Evolutionary conservation across 176 grass and related monocot species (phyloP).

Genomic region (Oryza rufipogon): DNA sequence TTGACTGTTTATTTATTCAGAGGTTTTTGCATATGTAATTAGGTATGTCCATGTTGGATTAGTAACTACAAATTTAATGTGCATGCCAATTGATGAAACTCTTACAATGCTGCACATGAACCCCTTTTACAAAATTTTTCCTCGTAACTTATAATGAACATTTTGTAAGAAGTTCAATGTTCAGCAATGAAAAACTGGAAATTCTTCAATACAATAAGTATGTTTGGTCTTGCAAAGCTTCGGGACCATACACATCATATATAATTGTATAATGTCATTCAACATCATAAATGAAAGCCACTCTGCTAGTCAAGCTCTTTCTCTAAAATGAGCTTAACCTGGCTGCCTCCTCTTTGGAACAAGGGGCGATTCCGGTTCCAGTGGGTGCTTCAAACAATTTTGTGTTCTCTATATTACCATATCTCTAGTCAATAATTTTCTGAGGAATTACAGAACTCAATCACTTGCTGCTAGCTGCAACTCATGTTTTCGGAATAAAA

Average conservation of each 20-base stretch:
- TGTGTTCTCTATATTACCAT: too few species aligned
- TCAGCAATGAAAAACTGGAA: not conserved
- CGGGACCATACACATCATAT: not conserved
- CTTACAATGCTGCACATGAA: not conserved
- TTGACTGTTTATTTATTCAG: not conserved
- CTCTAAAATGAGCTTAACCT: too few species aligned
- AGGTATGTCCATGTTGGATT: not conserved
- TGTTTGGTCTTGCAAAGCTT: not conserved
- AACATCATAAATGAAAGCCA: not conserved
- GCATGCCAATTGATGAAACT: not conserved
- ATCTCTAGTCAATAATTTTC: too few species aligned
- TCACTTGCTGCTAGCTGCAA: not conserved
- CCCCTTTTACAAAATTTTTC: not conserved
- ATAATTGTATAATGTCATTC: not conserved
- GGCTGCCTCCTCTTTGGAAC: too few species aligned
- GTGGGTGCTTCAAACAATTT: too few species aligned
- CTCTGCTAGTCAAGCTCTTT: not conserved
- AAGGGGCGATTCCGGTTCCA: too few species aligned
- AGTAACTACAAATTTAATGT: not conserved
- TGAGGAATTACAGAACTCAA: too few species aligned
- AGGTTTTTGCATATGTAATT: not conserved
- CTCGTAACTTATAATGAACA: not conserved
- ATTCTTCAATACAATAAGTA: not conserved
- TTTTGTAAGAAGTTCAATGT: not conserved
- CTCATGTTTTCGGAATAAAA: not conserved